Evolutionary conservation across 2,329 filamentous ascomycete genomes (phyloP).

Genomic region (Stachybotrys chlorohalonatus): DNA sequence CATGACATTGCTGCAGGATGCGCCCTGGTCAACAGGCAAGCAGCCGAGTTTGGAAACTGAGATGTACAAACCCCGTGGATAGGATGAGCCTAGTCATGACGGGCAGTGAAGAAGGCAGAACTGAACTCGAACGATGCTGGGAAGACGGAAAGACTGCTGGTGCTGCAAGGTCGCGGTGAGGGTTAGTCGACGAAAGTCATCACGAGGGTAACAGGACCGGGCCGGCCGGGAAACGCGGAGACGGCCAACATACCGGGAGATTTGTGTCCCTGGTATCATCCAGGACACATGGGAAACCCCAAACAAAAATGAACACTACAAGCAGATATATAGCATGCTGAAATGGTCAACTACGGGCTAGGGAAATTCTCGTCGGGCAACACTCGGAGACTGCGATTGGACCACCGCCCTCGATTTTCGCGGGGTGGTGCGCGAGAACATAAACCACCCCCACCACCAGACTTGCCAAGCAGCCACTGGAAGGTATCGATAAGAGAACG

Average conservation of each 20-base stretch:
- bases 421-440: background rate
- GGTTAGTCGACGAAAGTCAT: background rate
- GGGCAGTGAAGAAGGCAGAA: constrained; percentile 1
- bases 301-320: background rate
- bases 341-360: constrained; percentile 1
- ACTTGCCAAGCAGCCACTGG: no score
- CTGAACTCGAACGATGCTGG: background rate
- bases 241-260: background rate
- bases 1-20: constrained; percentile 62
- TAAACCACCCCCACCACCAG: background rate
- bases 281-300: background rate
- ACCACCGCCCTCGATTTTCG: constrained; percentile 2
- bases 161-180: background rate
- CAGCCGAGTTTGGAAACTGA: background rate
- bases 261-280: background rate
- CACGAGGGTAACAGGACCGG: background rate
- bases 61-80: constrained; percentile 65
- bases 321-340: background rate
- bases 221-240: background rate
- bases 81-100: constrained; percentile 70
- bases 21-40: background rate
- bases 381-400: constrained; percentile 13
- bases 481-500: background rate
- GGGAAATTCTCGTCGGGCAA: constrained; percentile 13
- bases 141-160: background rate